A percentile compares a stretch with the other conserved stretches of the same genome.
phyloP scores from a whole-genome alignment of 2,329 filamentous ascomycete species.

The Pseudocercospora pini-densiflorae region DNA sequence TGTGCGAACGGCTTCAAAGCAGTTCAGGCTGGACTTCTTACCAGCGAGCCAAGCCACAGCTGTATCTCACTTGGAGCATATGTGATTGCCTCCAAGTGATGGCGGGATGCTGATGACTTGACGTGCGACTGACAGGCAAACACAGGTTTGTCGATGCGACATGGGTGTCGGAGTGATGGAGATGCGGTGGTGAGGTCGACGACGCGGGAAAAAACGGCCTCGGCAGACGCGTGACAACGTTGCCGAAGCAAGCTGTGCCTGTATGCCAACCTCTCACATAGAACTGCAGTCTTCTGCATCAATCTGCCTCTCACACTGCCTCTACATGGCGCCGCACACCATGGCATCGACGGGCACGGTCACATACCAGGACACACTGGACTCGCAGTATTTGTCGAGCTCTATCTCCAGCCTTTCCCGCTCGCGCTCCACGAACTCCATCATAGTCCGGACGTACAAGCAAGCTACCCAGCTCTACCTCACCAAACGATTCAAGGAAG shows the following conservation, averaged over 20 bases:
- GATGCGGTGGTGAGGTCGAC: neutral
- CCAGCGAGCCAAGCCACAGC: neutral
- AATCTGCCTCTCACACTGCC: neutral
- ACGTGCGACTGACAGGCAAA: too few species aligned
- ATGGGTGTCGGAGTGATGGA: neutral
- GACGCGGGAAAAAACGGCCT: too few species aligned
- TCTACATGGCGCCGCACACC: conserved; percentile 9
- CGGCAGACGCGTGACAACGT: too few species aligned
- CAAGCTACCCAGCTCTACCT: conserved; percentile 93
- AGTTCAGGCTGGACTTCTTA: neutral
- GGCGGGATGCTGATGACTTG: neutral
- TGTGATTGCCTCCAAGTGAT: neutral
- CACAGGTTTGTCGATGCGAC: too few species aligned
- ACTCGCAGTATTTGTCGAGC: conserved; percentile 65
- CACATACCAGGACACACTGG: conserved; percentile 55
- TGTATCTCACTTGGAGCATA: neutral
- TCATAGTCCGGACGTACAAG: conserved; percentile 90
- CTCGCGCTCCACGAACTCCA: conserved; percentile 67
- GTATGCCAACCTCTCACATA: neutral
- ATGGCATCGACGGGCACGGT: conserved; percentile 45
- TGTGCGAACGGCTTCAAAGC: neutral
- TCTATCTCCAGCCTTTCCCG: conserved; percentile 73
- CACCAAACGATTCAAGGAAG: conserved; percentile 89
- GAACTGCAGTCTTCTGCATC: neutral
- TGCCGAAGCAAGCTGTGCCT: too few species aligned